Evolutionary conservation across 192 early-diverging fungal species (phyloP), one percentile per base, ranked within the genome.

Genomic region (Coemansia sp.): DNA sequence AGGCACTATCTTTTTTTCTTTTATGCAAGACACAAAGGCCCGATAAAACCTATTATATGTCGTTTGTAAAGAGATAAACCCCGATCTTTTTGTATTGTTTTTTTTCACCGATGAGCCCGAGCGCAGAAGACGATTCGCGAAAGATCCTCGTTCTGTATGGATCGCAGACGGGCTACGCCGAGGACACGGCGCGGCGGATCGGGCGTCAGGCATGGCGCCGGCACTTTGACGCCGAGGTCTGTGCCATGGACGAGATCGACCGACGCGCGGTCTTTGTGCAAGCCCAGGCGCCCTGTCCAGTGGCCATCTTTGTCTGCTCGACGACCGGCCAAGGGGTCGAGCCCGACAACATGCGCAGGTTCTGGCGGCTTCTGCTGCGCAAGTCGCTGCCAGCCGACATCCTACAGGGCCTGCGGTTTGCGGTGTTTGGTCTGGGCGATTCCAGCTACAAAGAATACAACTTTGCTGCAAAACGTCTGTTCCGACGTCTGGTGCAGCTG

Each of bases 381-480:
- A 95, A 95, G 68, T 83, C 87, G 8, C 66, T 90, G 23, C 86
- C 93, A 3, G 60, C 34, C 22, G 82, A 89, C 46, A 82, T 88
- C 1, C 78, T 97, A n/a, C 59, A 65, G 14, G 69, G 82, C n/a
- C 58, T 91, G 69, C 52, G 83, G 36, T 92, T 88, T 74, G 90
- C 91, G 4, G 95, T 99, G 20, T 92, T 98, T 82, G 97, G 95
- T 2, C 83, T 94, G 34, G 97, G 97, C 23, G 97, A 99, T 73
- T 96, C 94, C 19, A 93, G 92, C 25, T 99, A 97, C 71, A 57
- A 71, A 61, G 90, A 88, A 86, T 99, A 92, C 83, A 98, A 98
- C 69, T 95, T 86, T 75, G 89, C 95, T 3, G 90, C 92, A 0
- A 97, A 97, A 68, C 94, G 97, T 62, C 83, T 99, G 51, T 83